Evolutionary conservation across 139 green algal genomes (phyloP).

Genomic region (Protoeuglena noctilucae): DNA sequence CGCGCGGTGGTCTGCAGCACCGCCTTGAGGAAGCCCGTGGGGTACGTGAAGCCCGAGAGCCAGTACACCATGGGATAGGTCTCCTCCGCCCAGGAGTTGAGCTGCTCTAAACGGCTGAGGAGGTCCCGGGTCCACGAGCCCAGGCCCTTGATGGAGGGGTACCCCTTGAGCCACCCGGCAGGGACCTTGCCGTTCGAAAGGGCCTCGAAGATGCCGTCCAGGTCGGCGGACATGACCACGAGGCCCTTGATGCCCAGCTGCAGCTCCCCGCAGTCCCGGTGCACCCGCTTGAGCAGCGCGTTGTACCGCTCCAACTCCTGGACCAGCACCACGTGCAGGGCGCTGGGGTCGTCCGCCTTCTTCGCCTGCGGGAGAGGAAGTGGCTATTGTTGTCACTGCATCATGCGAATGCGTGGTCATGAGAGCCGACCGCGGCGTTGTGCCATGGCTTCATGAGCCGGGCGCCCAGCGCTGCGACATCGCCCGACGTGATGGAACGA

Average conservation of each 20-base stretch:
- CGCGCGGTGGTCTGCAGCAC: conserved; percentile 62
- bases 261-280: conserved; percentile 36
- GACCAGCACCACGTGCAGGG: conserved; percentile 71
- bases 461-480: no score
- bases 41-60: conserved; percentile 74
- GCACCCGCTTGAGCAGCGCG: conserved; percentile 40
- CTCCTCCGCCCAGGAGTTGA: conserved; percentile 47
- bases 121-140: conserved; percentile 64
- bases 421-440: no score
- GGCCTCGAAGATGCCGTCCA: conserved; percentile 56
- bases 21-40: conserved; percentile 59
- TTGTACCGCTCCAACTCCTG: conserved; percentile 83
- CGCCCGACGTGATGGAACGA: no score
- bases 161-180: conserved; percentile 52
- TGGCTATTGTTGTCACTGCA: no score
- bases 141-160: conserved; percentile 63
- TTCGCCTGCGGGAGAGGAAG: no score
- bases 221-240: conserved; percentile 65
- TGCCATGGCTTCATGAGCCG: no score
- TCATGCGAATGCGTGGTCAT: no score
- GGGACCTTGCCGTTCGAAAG: conserved; percentile 46
- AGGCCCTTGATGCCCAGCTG: conserved; percentile 61
- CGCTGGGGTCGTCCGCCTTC: conserved; percentile 50
- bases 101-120: conserved; percentile 49
- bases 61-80: conserved; percentile 65